Evolutionary conservation across 78 protist genomes (phyloP), one percentile per base, ranked within the genome.

Genomic region (Neovahlkampfia damariscottae): DNA sequence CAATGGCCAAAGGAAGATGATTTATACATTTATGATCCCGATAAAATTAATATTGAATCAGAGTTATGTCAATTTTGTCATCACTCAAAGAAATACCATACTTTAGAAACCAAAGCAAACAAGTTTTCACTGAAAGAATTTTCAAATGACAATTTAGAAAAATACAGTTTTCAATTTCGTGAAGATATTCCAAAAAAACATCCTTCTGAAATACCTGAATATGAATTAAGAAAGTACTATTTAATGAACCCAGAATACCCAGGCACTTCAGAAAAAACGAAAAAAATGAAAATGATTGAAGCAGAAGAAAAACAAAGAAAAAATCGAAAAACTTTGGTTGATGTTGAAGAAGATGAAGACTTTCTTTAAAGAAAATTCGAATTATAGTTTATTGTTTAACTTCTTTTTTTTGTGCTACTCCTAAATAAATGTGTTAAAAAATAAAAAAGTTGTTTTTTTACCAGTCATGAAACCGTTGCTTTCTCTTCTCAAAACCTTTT

Each of bases 401-500:
- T n/a, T n/a, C n/a, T n/a, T n/a, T n/a, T n/a, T n/a, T n/a, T n/a
- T n/a, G n/a, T n/a, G n/a, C n/a, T n/a, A n/a, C n/a, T n/a, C n/a
- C n/a, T n/a, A n/a, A n/a, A n/a, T n/a, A n/a, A n/a, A n/a, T n/a
- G n/a, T n/a, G n/a, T n/a, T n/a, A n/a, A n/a, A n/a, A n/a, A n/a
- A n/a, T n/a, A n/a, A n/a, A n/a, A n/a, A n/a, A n/a, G n/a, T n/a
- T n/a, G n/a, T n/a, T n/a, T n/a, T n/a, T n/a, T 50, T 50, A 50
- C 75, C 82, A 79, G 84, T 85, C 67, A 88, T 89, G 98, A 92
- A 92, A 39, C 89, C 90, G 87, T 94, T 92, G 88, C 85, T 82
- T 88, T 81, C 77, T 28, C 82, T 67, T 40, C 95, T 86, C 38
- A 77, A 74, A 31, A 92, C 82, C 27, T 27, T 32, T 85, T 87